A percentile compares a stretch with the other conserved stretches of the same genome.
Conservation (phyloP, 257 asterid genomes). For the Verbascum thapsus region DNA sequence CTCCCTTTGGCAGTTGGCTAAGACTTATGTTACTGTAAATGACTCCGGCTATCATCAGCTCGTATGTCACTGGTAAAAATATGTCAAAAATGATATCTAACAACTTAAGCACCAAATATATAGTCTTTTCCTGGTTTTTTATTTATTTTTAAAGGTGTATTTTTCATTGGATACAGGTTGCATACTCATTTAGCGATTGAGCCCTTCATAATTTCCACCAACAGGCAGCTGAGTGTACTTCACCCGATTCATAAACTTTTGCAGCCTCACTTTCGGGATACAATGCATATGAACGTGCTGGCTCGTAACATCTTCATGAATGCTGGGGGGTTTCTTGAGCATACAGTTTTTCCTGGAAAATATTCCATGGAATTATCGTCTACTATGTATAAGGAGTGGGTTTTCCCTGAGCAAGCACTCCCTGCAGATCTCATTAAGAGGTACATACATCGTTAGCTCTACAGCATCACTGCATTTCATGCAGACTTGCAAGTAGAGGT, state of each 20-base stretch:
- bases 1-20: constrained; percentile 65
- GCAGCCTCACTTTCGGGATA: constrained; percentile 76
- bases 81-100: not conserved
- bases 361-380: constrained; percentile 70
- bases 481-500: no score
- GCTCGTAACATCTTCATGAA: constrained; percentile 64
- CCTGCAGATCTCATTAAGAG: constrained; percentile 80
- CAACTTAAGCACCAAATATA: constrained; percentile 6
- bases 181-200: constrained; percentile 74
- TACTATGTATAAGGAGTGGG: constrained; percentile 52
- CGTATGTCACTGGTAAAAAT: constrained; percentile 76
- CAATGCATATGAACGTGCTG: constrained; percentile 70
- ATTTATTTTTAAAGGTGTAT: not conserved
- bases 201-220: constrained; percentile 76
- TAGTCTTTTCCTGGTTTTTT: not conserved
- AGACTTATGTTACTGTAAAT: no score
- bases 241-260: constrained; percentile 84
- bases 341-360: constrained; percentile 54
- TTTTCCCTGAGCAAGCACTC: constrained; percentile 75
- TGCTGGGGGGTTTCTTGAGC: constrained; percentile 69
- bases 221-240: constrained; percentile 72
- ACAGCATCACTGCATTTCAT: constrained; percentile 2
- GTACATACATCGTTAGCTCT: constrained; percentile 32
- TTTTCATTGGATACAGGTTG: constrained; percentile 45
- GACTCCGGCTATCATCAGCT: constrained; percentile 82